Evolutionary conservation across 192 early-diverging fungal species (phyloP).

Genomic region (Coemansia sp.): DNA sequence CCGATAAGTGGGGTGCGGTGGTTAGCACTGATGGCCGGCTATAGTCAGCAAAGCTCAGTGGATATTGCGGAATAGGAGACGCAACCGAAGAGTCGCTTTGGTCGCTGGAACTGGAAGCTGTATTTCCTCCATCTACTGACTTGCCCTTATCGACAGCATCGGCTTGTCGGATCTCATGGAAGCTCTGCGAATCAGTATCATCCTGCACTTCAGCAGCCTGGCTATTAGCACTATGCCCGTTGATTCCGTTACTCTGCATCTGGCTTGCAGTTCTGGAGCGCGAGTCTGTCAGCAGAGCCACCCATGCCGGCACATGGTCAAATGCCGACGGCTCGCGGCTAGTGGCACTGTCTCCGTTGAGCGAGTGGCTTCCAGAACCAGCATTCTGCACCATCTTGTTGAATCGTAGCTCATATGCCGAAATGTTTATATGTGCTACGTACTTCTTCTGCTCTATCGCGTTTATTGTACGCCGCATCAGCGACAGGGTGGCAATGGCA

Average conservation of each 20-base stretch:
- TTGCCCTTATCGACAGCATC: neutral
- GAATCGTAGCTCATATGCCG: conserved; percentile 16
- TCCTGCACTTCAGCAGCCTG: neutral
- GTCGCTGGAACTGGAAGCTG: neutral
- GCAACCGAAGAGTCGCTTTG: too few species aligned
- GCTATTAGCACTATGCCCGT: too few species aligned
- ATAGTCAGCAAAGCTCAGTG: neutral
- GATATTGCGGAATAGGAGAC: too few species aligned
- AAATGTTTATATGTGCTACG: conserved; percentile 33
- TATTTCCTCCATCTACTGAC: neutral
- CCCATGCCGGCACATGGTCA: conserved; percentile 21
- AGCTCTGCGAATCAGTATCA: conserved; percentile 5
- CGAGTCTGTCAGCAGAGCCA: conserved; percentile 9
- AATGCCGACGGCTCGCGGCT: conserved; percentile 15
- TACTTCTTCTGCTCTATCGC: conserved; percentile 20
- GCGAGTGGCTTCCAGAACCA: conserved; percentile 1
- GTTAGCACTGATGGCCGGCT: neutral
- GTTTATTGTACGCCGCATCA: conserved; percentile 33
- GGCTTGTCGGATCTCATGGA: conserved; percentile 2
- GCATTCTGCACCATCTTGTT: conserved; percentile 15
- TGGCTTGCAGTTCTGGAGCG: neutral
- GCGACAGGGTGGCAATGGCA: conserved; percentile 40
- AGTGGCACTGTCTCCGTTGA: too few species aligned
- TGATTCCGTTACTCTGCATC: neutral
- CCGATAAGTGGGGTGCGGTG: neutral